Evolutionary conservation across 768 basidiomycete species (phyloP).

Genomic region (Exsudoporus frostii): DNA sequence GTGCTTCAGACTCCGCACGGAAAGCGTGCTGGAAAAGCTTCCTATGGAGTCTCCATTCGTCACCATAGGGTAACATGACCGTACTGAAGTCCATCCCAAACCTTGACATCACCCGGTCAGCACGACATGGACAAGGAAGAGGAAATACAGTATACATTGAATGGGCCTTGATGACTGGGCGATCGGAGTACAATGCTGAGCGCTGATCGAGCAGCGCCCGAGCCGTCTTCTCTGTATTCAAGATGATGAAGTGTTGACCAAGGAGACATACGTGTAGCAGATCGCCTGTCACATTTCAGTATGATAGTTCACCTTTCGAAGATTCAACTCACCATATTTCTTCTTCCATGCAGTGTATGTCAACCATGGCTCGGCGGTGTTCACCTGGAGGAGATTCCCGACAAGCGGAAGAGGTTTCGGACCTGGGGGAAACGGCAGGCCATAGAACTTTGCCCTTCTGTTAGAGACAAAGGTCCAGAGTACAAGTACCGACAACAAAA

Average conservation of each 20-base stretch:
- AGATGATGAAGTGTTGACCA: slow-evolving; percentile 22
- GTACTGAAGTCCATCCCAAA: slow-evolving; percentile 29
- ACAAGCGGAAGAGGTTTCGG: slow-evolving; percentile 30
- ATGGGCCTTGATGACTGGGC: slow-evolving; percentile 17
- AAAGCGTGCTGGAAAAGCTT: slow-evolving; percentile 29
- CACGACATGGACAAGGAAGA: not conserved
- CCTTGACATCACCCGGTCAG: slow-evolving; percentile 8
- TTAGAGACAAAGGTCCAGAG: slow-evolving; percentile 3
- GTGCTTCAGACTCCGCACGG: slow-evolving; percentile 18
- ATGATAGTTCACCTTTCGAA: not conserved
- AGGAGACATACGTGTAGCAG: slow-evolving; percentile 21
- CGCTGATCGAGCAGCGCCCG: slow-evolving; percentile 27
- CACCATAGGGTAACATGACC: slow-evolving; percentile 28
- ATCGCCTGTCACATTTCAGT: slow-evolving; percentile 15
- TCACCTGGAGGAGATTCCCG: slow-evolving; percentile 28
- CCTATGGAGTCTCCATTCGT: slow-evolving; percentile 31
- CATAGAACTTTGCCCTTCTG: not conserved
- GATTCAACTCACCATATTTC: slow-evolving; percentile 24
- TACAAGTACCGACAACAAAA: too few species aligned
- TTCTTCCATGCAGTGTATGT: slow-evolving; percentile 35
- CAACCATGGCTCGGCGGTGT: slow-evolving; percentile 31
- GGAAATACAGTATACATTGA: slow-evolving; percentile 7
- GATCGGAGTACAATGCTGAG: slow-evolving; percentile 27
- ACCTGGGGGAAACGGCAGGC: slow-evolving; percentile 27
- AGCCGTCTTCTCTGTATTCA: slow-evolving; percentile 30